These are phyloP conservation scores for Allium fistulosum DNA, from an alignment of 106 monocot species.

Conservation along the genomic window DNA sequence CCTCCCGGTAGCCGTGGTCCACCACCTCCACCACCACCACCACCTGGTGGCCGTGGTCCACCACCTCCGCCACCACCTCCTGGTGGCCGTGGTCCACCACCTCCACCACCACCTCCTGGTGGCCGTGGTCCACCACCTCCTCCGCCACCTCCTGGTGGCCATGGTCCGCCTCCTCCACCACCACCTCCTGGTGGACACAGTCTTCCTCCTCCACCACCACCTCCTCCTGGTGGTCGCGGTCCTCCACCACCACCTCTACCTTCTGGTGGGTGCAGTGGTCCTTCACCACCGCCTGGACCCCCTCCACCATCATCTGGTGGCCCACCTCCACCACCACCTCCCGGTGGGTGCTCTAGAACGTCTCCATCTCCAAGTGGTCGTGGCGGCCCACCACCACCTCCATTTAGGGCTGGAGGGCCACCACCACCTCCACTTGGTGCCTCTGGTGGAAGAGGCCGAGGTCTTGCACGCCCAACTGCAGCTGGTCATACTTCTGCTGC, in stretches of 20 bases:
- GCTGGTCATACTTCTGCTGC: conserved; percentile 10
- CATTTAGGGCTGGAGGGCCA: conserved; percentile 7
- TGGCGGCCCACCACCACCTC: conserved; percentile 8
- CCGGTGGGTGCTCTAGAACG: conserved; percentile 4
- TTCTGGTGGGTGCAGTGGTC: background rate
- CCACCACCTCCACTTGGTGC: conserved; percentile 24
- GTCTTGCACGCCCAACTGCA: conserved; percentile 28
- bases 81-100: background rate
- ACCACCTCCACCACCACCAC: conserved; percentile 35
- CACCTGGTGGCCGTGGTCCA: conserved; percentile 6
- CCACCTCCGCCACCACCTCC: conserved; percentile 23
- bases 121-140: conserved; percentile 13
- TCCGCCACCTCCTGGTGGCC: conserved; percentile 9
- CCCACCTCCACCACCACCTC: conserved; percentile 21
- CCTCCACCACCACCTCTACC: conserved; percentile 16
- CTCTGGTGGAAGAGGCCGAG: conserved; percentile 54
- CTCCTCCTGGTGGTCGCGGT: conserved; percentile 33
- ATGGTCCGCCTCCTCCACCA: conserved; percentile 9
- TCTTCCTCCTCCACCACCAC: conserved; percentile 28
- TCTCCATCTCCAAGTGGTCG: conserved; percentile 12
- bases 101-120: conserved; percentile 33
- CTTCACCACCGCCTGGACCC: background rate
- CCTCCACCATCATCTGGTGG: conserved; percentile 18
- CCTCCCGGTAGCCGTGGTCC: conserved; percentile 4
- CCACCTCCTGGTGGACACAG: conserved; percentile 10